Percentiles rank a stretch among this genome's conserved stretches.
Evolutionary conservation across 179 eudicot species (phyloP).

Genomic region (Silene coronaria): DNA sequence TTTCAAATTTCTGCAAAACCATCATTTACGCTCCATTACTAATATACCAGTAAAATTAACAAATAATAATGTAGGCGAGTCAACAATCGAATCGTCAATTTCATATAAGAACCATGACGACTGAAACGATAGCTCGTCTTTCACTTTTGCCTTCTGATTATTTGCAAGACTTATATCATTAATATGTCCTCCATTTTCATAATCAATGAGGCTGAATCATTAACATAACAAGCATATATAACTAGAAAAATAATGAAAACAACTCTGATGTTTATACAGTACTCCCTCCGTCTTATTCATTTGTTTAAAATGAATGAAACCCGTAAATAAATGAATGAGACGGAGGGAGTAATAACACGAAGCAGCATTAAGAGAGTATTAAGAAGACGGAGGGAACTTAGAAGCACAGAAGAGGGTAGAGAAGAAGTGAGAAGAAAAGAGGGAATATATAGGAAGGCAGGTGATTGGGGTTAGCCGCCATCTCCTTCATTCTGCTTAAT

Average conservation of each 20-base stretch:
- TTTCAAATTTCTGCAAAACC: conserved; percentile 37
- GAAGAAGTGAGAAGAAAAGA: no score
- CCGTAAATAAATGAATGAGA: no score
- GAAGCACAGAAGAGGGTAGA: no score
- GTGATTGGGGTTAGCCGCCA: not conserved
- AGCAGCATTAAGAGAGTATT: no score
- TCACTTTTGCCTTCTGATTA: conserved; percentile 32
- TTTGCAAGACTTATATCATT: not conserved
- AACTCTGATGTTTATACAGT: no score
- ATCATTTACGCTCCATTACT: conserved; percentile 20
- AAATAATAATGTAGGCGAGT: conserved; percentile 48
- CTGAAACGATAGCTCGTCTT: conserved; percentile 78
- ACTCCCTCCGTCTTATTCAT: no score
- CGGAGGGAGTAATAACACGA: no score
- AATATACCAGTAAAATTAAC: no score
- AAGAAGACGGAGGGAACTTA: no score
- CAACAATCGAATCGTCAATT: conserved; percentile 81
- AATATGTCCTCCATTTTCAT: not conserved
- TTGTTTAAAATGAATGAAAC: no score
- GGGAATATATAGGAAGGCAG: not conserved
- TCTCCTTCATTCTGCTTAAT: not conserved
- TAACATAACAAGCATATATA: no score
- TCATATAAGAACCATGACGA: conserved; percentile 38
- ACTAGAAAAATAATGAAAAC: no score
- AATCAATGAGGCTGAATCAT: not conserved